phyloP scores from a whole-genome alignment of 1,139 yeast genomes.

The Protomyces macrosporus region DNA sequence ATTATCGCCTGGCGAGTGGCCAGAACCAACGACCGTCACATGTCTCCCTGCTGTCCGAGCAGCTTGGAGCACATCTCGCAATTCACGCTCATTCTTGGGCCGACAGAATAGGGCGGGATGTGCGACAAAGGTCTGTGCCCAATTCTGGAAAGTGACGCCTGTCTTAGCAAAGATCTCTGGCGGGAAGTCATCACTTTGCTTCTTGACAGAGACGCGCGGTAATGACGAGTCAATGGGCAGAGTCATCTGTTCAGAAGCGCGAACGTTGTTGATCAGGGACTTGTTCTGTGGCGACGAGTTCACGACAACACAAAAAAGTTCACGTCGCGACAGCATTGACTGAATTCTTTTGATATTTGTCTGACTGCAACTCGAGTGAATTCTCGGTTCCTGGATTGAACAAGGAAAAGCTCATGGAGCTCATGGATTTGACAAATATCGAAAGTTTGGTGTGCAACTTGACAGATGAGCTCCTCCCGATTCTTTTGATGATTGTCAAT shows the following conservation, averaged over 20 bases:
- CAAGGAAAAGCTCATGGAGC: no score
- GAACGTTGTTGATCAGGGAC: no score
- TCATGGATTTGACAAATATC: no score
- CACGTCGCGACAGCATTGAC: no score
- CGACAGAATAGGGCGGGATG: constrained; percentile 28
- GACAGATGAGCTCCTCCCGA: no score
- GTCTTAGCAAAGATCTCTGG: not conserved
- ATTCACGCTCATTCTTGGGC: constrained; percentile 26
- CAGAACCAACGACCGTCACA: constrained; percentile 83
- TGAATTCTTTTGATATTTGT: no score
- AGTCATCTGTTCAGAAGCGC: not conserved
- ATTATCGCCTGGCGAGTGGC: constrained; percentile 89
- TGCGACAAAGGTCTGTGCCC: constrained; percentile 25
- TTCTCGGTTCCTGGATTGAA: no score
- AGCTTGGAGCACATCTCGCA: constrained; percentile 49
- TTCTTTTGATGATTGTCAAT: no score
- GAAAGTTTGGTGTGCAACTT: no score
- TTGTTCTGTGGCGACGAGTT: no score
- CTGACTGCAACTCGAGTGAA: no score
- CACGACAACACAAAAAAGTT: no score
- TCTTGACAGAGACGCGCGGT: not conserved
- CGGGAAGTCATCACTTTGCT: not conserved
- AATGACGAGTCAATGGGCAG: constrained; percentile 12
- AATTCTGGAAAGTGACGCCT: constrained; percentile 14
- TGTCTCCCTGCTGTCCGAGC: constrained; percentile 62